Percentiles rank a stretch among this genome's conserved stretches.
These are phyloP conservation scores for Phaeotremella skinneri DNA, from an alignment of 768 basidiomycete genomes.

Conservation along the genomic window DNA sequence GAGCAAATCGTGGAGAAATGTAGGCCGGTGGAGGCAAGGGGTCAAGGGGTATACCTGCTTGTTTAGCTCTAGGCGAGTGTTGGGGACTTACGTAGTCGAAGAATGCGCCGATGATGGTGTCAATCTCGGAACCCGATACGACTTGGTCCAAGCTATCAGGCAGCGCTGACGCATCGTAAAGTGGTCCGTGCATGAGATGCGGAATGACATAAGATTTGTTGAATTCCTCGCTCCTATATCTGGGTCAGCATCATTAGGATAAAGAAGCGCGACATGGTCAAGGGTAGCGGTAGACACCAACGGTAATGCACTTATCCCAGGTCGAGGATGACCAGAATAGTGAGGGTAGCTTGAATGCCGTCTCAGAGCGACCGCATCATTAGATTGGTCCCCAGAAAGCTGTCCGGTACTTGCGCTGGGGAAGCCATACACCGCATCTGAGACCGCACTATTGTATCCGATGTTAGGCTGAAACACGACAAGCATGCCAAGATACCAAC, in stretches of 20 bases:
- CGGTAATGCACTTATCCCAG: too few species aligned
- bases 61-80: background rate
- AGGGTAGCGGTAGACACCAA: too few species aligned
- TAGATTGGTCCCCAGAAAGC: too few species aligned
- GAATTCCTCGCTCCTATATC: too few species aligned
- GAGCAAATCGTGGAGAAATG: slow-evolving; percentile 85
- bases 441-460: slow-evolving; percentile 28
- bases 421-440: slow-evolving; percentile 35
- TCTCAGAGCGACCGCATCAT: too few species aligned
- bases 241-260: too few species aligned
- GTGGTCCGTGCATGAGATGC: too few species aligned
- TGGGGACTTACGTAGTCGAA: slow-evolving; percentile 38
- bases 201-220: too few species aligned
- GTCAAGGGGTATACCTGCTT: slow-evolving; percentile 76
- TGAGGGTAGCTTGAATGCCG: too few species aligned
- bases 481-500: background rate
- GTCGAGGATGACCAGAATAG: too few species aligned
- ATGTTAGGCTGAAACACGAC: slow-evolving; percentile 7
- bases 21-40: slow-evolving; percentile 86
- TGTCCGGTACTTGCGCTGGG: slow-evolving; percentile 5
- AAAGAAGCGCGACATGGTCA: too few species aligned
- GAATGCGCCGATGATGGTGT: slow-evolving; percentile 35
- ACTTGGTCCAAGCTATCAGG: slow-evolving; percentile 39
- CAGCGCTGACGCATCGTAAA: slow-evolving; percentile 1
- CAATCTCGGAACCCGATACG: slow-evolving; percentile 25